Conservation (phyloP, 2,329 filamentous ascomycete species). For the Pseudogymnoascus sp. region DNA sequence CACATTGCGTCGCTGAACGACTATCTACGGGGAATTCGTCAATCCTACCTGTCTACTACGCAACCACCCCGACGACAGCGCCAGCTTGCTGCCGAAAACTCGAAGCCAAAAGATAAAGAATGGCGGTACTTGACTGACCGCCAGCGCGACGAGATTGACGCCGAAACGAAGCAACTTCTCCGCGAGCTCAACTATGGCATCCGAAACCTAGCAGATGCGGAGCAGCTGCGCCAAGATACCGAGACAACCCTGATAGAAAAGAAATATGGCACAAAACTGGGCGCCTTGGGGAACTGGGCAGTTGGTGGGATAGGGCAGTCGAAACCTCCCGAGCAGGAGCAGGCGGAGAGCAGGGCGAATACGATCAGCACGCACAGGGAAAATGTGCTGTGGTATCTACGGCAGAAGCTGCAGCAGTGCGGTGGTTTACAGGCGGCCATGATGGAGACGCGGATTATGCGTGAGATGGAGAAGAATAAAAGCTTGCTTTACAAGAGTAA, state of each 20-base stretch:
- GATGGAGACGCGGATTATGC: slow-evolving; percentile 80
- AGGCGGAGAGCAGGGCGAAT: slow-evolving; percentile 61
- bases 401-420: slow-evolving; percentile 65
- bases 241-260: slow-evolving; percentile 60
- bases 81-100: not conserved
- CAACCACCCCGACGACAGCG: slow-evolving; percentile 45
- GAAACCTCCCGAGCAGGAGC: slow-evolving; percentile 57
- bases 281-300: slow-evolving; percentile 55
- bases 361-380: slow-evolving; percentile 65
- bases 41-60: slow-evolving; percentile 81
- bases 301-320: slow-evolving; percentile 51
- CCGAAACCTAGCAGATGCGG: slow-evolving; percentile 68
- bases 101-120: slow-evolving; percentile 22
- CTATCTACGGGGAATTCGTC: slow-evolving; percentile 75
- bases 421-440: slow-evolving; percentile 74
- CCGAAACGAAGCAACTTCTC: slow-evolving; percentile 75
- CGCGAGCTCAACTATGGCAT: slow-evolving; percentile 79
- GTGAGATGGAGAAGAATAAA: slow-evolving; percentile 83
- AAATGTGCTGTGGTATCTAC: slow-evolving; percentile 73
- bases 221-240: slow-evolving; percentile 71
- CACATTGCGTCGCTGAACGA: slow-evolving; percentile 72
- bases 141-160: slow-evolving; percentile 79
- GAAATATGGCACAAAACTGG: slow-evolving; percentile 56
- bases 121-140: slow-evolving; percentile 54
- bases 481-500: slow-evolving; percentile 69